These are phyloP conservation scores for Hamamelis virginiana DNA, from an alignment of 164 flowering plant genomes.

Conservation along the genomic window DNA sequence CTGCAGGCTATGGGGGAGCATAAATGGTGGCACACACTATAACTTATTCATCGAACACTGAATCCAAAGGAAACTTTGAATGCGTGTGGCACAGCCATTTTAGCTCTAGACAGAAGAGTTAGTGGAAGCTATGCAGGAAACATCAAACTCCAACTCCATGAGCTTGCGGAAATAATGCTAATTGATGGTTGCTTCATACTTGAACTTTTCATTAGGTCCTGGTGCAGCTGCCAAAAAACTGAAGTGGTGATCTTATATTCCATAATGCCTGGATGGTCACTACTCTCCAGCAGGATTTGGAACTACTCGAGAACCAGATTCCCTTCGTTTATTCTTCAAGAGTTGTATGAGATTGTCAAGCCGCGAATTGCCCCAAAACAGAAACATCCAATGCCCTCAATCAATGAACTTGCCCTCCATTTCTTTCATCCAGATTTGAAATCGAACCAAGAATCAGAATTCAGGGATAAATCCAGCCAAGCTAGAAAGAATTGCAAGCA, in stretches of 20 bases:
- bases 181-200: constrained; percentile 8
- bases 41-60: background rate
- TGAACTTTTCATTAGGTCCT: background rate
- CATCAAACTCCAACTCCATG: background rate
- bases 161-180: background rate
- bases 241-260: background rate
- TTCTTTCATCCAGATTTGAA: constrained; percentile 6
- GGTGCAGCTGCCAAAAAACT: too few species aligned
- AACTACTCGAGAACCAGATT: constrained; percentile 7
- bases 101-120: background rate
- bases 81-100: background rate
- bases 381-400: too few species aligned
- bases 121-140: background rate
- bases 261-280: constrained; percentile 1
- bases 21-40: background rate
- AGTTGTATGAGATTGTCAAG: background rate
- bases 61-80: background rate
- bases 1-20: constrained; percentile 1
- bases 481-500: background rate
- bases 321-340: constrained; percentile 5
- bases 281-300: background rate
- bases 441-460: too few species aligned
- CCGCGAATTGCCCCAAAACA: background rate
- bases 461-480: too few species aligned
- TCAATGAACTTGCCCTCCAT: background rate